phyloP scores from a whole-genome alignment of 371 early-diverging fungal genomes.

The Apophysomyces trapeziformis region DNA sequence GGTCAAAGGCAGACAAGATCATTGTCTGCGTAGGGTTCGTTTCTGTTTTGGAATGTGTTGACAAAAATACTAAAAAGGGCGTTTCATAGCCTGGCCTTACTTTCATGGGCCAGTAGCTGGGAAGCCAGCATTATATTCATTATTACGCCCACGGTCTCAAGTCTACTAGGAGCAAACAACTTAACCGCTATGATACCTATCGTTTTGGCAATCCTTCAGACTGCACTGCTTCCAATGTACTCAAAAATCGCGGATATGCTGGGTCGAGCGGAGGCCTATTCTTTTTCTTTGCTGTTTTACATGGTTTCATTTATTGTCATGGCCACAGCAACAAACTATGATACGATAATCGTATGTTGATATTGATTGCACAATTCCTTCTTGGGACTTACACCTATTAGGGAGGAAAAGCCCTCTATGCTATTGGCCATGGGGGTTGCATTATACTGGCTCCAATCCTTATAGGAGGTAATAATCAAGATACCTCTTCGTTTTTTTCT shows the following conservation, averaged over 20 bases:
- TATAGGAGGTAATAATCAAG: conserved; percentile 36
- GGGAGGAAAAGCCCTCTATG: conserved; percentile 42
- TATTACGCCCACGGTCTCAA: conserved; percentile 13
- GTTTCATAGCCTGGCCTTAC: conserved; percentile 19
- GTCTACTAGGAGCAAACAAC: conserved; percentile 20
- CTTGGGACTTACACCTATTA: conserved; percentile 9
- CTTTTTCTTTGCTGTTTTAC: conserved; percentile 23
- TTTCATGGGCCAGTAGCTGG: conserved; percentile 34
- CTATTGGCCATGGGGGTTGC: conserved; percentile 41
- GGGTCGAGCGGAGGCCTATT: conserved; percentile 29
- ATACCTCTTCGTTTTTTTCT: neutral
- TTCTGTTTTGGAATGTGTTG: neutral
- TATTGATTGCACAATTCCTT: neutral
- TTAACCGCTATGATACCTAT: conserved; percentile 18
- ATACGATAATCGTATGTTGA: conserved; percentile 26
- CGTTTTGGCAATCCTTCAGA: conserved; percentile 23
- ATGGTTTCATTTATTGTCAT: conserved; percentile 23
- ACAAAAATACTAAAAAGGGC: neutral
- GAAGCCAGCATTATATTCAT: conserved; percentile 19
- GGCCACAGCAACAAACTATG: conserved; percentile 26
- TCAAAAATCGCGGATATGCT: conserved; percentile 33
- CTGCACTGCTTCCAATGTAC: conserved; percentile 32
- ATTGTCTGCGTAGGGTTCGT: conserved; percentile 1
- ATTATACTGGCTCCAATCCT: conserved; percentile 39
- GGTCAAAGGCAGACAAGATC: conserved; percentile 2